Evolutionary conservation across 2,329 filamentous ascomycete species (phyloP).

Genomic region (Pseudocercospora vitis): DNA sequence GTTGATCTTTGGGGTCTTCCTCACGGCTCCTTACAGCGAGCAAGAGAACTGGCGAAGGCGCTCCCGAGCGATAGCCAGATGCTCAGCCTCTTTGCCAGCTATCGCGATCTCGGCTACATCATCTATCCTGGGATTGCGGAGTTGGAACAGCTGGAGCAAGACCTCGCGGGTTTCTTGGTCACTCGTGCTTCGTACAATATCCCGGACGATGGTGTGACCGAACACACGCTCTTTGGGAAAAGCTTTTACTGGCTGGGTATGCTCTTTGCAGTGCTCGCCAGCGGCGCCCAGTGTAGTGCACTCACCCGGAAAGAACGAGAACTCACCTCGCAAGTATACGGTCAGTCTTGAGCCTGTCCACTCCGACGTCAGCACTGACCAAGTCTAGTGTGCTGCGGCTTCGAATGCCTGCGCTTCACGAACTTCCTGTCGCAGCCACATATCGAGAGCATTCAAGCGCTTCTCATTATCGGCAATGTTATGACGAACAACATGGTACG

Average conservation of each 20-base stretch:
- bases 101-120: constrained; percentile 59
- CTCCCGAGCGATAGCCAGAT: constrained; percentile 60
- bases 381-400: constrained; percentile 55
- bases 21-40: constrained; percentile 58
- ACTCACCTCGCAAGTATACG: constrained; percentile 63
- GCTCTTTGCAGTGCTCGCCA: constrained; percentile 63
- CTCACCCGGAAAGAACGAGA: constrained; percentile 60
- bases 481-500: constrained; percentile 38
- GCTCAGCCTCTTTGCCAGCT: constrained; percentile 58
- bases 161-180: constrained; percentile 55
- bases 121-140: constrained; percentile 63
- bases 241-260: constrained; percentile 60
- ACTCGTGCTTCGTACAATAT: constrained; percentile 48
- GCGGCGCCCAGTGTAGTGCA: constrained; percentile 61
- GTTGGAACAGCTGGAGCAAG: constrained; percentile 55
- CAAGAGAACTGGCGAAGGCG: constrained; percentile 59
- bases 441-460: constrained; percentile 61
- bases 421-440: constrained; percentile 64
- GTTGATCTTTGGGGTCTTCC: constrained; percentile 63
- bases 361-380: neutral
- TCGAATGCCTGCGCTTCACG: constrained; percentile 63
- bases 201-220: constrained; percentile 48
- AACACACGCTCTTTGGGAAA: constrained; percentile 59
- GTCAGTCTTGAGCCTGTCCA: constrained; percentile 39
- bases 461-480: constrained; percentile 61